phyloP scores from a whole-genome alignment of 169 alveolate genomes.

The Neospora caninum region DNA sequence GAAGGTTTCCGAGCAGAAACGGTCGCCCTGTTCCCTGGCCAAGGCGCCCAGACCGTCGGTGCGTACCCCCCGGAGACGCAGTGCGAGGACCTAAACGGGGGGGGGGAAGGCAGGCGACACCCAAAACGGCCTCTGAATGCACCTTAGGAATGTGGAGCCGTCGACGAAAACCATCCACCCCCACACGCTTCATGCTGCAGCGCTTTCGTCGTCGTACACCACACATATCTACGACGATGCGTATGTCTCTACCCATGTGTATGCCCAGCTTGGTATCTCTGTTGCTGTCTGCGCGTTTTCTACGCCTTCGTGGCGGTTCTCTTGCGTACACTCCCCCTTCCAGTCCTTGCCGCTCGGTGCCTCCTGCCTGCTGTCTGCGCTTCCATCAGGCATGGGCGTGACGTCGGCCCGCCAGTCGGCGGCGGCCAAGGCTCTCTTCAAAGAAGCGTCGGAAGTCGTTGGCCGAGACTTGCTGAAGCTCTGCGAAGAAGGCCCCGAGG shows the following conservation, averaged over 20 bases:
- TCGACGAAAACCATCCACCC: neutral
- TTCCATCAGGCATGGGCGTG: constrained; percentile 74
- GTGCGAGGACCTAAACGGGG: neutral
- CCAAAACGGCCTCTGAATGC: neutral
- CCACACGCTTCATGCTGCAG: neutral
- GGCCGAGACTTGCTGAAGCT: constrained; percentile 73
- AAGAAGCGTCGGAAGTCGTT: constrained; percentile 71
- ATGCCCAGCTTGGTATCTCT: neutral
- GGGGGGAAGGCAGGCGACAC: too few relatives aligned
- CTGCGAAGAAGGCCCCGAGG: constrained; percentile 75
- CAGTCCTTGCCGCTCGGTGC: neutral
- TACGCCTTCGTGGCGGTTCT: neutral
- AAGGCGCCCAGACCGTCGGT: constrained; percentile 76
- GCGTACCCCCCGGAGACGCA: neutral
- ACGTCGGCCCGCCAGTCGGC: constrained; percentile 65
- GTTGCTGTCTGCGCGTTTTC: too few relatives aligned
- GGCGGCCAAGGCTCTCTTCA: constrained; percentile 68
- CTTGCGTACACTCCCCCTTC: neutral
- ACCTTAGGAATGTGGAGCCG: neutral
- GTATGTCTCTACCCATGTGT: neutral
- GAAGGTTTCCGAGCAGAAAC: constrained; percentile 28
- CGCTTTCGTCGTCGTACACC: neutral
- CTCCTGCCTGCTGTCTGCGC: too few relatives aligned
- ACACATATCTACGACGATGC: neutral
- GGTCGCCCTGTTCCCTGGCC: constrained; percentile 78